Base-by-base conservation (phyloP, 2,329 filamentous ascomycete species). In the Pseudonectria buxi region DNA sequence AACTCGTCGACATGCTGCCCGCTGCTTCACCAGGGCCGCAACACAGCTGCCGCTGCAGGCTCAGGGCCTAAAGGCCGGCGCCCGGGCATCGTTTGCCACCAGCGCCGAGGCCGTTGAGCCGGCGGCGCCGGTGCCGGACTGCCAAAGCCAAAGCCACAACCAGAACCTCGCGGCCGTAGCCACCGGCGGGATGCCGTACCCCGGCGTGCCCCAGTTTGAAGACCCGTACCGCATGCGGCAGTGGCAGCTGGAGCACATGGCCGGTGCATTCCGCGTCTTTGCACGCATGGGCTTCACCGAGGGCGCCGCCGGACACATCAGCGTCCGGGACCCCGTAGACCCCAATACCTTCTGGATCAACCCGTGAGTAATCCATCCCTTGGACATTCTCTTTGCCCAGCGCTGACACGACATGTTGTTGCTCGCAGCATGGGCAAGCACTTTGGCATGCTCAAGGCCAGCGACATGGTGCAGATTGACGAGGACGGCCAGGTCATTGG, bases 331-430 rank as follows among this genome's bases (percentile, higher is more conserved):
- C 48, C 76, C 78, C 0, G 73, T 80, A 45, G 61, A 73, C 43
- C 62, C 65, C 0, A 58, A 74, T 40, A 69, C 67, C 0, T 81
- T 83, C 54, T 83, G 79, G 78, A 82, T 78, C 32, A 82, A 83
- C 49, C 76, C 77, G 6, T 57, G 12, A 43, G 55, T 40, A 3
- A 7, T 4, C 1, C 4, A 4, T 4, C 9, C 10, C 32, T 11
- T 4, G 6, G 24, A 12, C 3, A 7, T 16, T 24, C 10, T 18
- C 4, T 10, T 11, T n/a, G n/a, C n/a, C n/a, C n/a, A n/a, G n/a
- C n/a, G 2, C 24, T 51, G 6, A 46, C 30, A 7, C 1, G 3
- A 3, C n/a, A n/a, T n/a, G n/a, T n/a, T n/a, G n/a, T n/a, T n/a
- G n/a, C n/a, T 3, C 7, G 6, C 13, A 52, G 49, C 3, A 41